Percentiles rank a stretch among this genome's conserved stretches.
Conservation (phyloP, 2,329 filamentous ascomycete genomes). For the Piedraia hortae region DNA sequence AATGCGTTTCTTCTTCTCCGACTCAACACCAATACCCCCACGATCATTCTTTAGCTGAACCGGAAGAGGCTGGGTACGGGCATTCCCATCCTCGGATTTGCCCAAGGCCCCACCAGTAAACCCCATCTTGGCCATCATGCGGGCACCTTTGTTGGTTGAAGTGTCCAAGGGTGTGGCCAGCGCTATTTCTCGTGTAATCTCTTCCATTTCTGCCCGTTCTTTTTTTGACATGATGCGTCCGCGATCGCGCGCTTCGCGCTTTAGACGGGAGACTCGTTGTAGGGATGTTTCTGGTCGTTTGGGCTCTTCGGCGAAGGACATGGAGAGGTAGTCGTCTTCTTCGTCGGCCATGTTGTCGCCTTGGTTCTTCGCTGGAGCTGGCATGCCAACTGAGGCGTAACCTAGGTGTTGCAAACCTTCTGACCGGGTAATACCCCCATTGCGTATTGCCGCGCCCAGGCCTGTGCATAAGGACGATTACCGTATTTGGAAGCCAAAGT, state of each 20-base stretch:
- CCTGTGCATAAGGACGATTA: too few relatives aligned
- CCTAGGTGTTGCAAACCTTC: too few relatives aligned
- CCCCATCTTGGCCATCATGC: conserved; percentile 94
- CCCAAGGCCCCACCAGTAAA: conserved; percentile 60
- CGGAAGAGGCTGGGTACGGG: conserved; percentile 42
- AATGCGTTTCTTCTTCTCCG: conserved; percentile 49
- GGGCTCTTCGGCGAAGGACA: conserved; percentile 43
- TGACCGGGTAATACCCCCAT: too few relatives aligned
- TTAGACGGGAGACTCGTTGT: conserved; percentile 28
- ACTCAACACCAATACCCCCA: conserved; percentile 60
- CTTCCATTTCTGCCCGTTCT: conserved; percentile 50
- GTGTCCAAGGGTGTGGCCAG: conserved; percentile 43
- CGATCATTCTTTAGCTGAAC: conserved; percentile 53
- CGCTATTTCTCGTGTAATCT: conserved; percentile 43
- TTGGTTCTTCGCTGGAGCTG: too few relatives aligned
- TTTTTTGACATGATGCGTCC: conserved; percentile 48
- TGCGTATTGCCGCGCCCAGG: too few relatives aligned
- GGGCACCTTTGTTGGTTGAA: conserved; percentile 61
- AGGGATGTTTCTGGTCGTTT: conserved; percentile 32
- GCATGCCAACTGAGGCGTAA: too few relatives aligned
- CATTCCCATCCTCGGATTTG: conserved; percentile 19
- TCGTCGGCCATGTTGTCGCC: too few relatives aligned
- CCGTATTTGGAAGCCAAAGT: too few relatives aligned
- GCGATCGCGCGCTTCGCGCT: conserved; percentile 32
- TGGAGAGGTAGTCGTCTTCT: conserved; percentile 92